These are phyloP conservation scores for Candida rishiriensis DNA, from an alignment of 805 yeast genomes.

Conservation along the genomic window DNA sequence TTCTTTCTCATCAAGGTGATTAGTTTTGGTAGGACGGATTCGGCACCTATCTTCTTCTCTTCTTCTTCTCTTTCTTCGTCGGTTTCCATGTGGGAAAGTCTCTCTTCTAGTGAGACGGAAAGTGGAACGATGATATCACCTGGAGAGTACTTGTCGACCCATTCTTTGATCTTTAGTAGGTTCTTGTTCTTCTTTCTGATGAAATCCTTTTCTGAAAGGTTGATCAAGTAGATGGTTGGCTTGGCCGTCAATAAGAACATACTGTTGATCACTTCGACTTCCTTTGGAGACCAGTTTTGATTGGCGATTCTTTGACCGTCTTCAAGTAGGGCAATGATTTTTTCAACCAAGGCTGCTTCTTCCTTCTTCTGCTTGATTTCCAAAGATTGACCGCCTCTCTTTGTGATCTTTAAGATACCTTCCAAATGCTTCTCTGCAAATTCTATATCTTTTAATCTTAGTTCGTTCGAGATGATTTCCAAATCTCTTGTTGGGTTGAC, in stretches of 20 bases:
- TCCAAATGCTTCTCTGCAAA: constrained; percentile 64
- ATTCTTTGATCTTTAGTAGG: constrained; percentile 45
- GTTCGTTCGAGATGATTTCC: constrained; percentile 85
- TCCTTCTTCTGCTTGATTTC: constrained; percentile 62
- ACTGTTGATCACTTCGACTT: constrained; percentile 62
- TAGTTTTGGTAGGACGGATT: constrained; percentile 57
- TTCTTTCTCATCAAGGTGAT: constrained; percentile 62
- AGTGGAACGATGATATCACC: constrained; percentile 86
- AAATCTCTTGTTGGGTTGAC: constrained; percentile 94
- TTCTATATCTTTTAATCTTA: constrained; percentile 95
- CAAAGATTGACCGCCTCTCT: constrained; percentile 61
- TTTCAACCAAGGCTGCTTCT: constrained; percentile 53
- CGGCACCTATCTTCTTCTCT: constrained; percentile 33
- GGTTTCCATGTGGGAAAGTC: constrained; percentile 79
- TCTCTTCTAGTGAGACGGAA: constrained; percentile 89
- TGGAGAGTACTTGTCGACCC: constrained; percentile 69
- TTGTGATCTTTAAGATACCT: constrained; percentile 50
- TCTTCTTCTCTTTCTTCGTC: constrained; percentile 41
- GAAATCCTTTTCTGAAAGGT: constrained; percentile 70
- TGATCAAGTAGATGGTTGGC: constrained; percentile 77
- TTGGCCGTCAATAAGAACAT: constrained; percentile 80
- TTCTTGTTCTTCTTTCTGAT: constrained; percentile 48
- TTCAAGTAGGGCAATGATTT: constrained; percentile 59
- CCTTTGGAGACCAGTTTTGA: constrained; percentile 56
- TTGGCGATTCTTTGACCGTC: constrained; percentile 59